These are phyloP conservation scores for Cladophialophora immunda DNA, from an alignment of 2,329 filamentous ascomycete genomes.

Conservation along the genomic window DNA sequence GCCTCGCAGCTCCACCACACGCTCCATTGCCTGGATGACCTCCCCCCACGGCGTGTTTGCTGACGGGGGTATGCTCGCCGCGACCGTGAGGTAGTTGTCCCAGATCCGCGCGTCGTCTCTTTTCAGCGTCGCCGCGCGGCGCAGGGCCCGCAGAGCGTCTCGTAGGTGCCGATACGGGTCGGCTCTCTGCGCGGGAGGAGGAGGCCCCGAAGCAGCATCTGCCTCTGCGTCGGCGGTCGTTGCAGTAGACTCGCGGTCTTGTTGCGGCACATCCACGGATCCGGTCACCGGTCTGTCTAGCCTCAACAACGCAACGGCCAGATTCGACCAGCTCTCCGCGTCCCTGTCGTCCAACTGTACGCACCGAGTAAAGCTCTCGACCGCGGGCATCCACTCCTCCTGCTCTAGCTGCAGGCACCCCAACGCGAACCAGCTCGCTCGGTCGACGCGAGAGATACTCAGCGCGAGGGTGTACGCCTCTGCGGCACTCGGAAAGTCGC, in stretches of 20 bases:
- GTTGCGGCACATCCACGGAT: neutral
- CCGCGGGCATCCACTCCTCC: slow-evolving; percentile 77
- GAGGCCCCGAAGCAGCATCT: slow-evolving; percentile 17
- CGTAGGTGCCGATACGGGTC: slow-evolving; percentile 71
- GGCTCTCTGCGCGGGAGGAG: slow-evolving; percentile 13
- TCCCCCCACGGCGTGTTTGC: slow-evolving; percentile 69
- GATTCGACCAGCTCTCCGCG: slow-evolving; percentile 92
- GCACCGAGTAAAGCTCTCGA: slow-evolving; percentile 81
- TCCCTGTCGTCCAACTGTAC: slow-evolving; percentile 88
- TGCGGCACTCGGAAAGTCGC: slow-evolving; percentile 73
- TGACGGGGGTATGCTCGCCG: slow-evolving; percentile 74
- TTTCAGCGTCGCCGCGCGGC: slow-evolving; percentile 83
- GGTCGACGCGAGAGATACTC: slow-evolving; percentile 79
- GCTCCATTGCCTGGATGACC: slow-evolving; percentile 76
- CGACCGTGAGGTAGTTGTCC: slow-evolving; percentile 93
- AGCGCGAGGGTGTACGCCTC: slow-evolving; percentile 82
- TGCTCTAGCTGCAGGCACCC: slow-evolving; percentile 87
- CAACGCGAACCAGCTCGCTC: slow-evolving; percentile 86
- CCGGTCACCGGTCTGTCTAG: slow-evolving; percentile 41
- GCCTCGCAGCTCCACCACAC: slow-evolving; percentile 77
- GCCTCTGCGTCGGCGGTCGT: slow-evolving; percentile 46
- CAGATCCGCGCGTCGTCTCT: slow-evolving; percentile 91
- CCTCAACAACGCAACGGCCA: slow-evolving; percentile 82
- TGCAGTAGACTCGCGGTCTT: neutral
- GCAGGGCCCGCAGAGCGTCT: slow-evolving; percentile 84